Percentiles rank a stretch among this genome's conserved stretches.
phyloP scores from a whole-genome alignment of 2,329 filamentous ascomycete species.

The Paecilomyces dactylethromorphus region DNA sequence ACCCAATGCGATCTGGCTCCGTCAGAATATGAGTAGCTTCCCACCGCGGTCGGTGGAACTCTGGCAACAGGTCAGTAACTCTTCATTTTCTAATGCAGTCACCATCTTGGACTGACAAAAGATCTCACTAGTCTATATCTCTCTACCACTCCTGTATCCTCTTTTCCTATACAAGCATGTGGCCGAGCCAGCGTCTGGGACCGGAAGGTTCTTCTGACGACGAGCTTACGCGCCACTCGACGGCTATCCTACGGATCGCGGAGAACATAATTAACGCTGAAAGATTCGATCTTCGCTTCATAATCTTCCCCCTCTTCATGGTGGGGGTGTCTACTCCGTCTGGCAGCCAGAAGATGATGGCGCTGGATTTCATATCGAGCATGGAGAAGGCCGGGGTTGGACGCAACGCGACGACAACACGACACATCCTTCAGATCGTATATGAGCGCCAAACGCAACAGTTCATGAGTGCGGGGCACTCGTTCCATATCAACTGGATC shows the following conservation, averaged over 20 bases:
- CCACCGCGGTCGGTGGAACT: slow-evolving; percentile 28
- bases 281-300: slow-evolving; percentile 37
- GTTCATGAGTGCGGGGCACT: slow-evolving; percentile 31
- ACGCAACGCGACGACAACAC: slow-evolving; percentile 40
- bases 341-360: slow-evolving; percentile 38
- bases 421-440: slow-evolving; percentile 41
- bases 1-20: slow-evolving; percentile 27
- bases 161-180: slow-evolving; percentile 51
- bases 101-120: not conserved
- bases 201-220: slow-evolving; percentile 28
- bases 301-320: slow-evolving; percentile 50
- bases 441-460: slow-evolving; percentile 43
- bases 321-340: slow-evolving; percentile 41
- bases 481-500: slow-evolving; percentile 46
- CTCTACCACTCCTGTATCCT: slow-evolving; percentile 46
- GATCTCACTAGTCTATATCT: slow-evolving; percentile 29
- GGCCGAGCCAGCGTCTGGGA: slow-evolving; percentile 40
- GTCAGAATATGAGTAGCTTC: slow-evolving; percentile 29
- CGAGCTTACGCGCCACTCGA: slow-evolving; percentile 40
- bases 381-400: slow-evolving; percentile 45
- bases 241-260: slow-evolving; percentile 41
- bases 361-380: slow-evolving; percentile 42
- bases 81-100: not conserved
- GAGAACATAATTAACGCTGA: slow-evolving; percentile 32
- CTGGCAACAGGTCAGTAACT: slow-evolving; percentile 39